Percentiles rank a stretch among this genome's conserved stretches.
Conservation (phyloP, 257 asterid genomes). For the Handroanthus guayacan region DNA sequence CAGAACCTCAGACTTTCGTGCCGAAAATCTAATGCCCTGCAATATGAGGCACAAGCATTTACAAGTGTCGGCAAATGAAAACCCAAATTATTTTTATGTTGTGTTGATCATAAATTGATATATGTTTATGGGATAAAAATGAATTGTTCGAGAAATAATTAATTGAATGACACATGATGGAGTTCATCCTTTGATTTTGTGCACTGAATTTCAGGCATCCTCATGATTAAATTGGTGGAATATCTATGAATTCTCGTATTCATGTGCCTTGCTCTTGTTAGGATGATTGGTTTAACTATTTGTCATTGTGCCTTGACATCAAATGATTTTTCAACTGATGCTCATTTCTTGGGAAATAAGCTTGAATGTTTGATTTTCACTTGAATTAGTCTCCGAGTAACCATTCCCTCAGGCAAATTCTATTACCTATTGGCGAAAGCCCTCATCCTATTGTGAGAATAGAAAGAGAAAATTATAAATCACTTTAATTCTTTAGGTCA, state of each 20-base stretch:
- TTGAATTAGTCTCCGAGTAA: no score
- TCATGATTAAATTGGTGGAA: not conserved
- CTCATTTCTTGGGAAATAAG: not conserved
- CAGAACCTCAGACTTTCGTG: no score
- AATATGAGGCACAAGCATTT: slow-evolving; percentile 12
- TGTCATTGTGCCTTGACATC: not conserved
- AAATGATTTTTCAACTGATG: not conserved
- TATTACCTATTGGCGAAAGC: no score
- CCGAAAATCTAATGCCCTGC: no score
- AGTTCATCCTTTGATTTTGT: slow-evolving; percentile 10
- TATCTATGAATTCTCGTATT: not conserved
- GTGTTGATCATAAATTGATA: slow-evolving; percentile 27
- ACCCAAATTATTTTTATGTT: slow-evolving; percentile 29
- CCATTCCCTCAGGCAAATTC: no score
- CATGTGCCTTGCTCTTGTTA: not conserved
- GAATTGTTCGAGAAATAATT: slow-evolving; percentile 11
- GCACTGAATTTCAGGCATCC: slow-evolving; percentile 17
- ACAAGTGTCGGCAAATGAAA: slow-evolving; percentile 27
- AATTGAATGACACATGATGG: slow-evolving; percentile 13
- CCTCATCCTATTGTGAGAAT: no score
- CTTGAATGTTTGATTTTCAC: not conserved
- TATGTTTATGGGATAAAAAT: slow-evolving; percentile 33
- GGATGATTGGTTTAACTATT: not conserved
- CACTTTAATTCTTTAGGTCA: no score
- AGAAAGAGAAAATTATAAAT: no score